Evolutionary conservation across 805 yeast genomes (phyloP).

Genomic region (Nakazawaea anatomiae): DNA sequence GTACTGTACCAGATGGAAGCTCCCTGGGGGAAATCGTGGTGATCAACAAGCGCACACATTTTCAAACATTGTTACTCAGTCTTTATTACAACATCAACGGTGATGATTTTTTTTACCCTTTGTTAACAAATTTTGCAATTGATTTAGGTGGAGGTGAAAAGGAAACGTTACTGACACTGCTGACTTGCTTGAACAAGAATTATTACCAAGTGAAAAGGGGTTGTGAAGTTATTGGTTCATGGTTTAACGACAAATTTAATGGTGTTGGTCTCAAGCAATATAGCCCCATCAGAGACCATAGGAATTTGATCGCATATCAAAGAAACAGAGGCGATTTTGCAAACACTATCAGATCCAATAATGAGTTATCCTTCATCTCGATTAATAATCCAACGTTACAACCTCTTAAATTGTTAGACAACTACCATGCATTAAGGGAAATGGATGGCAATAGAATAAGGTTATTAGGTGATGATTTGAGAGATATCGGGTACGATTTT

Average conservation of each 20-base stretch:
- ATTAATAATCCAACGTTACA: slow-evolving; percentile 43
- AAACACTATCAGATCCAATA: slow-evolving; percentile 1
- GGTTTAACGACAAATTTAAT: slow-evolving; percentile 24
- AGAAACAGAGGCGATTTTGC: slow-evolving; percentile 11
- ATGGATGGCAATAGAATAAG: slow-evolving; percentile 43
- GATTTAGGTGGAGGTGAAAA: slow-evolving; percentile 73
- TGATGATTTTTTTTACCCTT: slow-evolving; percentile 51
- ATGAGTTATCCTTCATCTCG: slow-evolving; percentile 25
- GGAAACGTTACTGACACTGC: slow-evolving; percentile 75
- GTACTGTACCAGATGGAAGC: slow-evolving; percentile 64
- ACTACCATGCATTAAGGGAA: slow-evolving; percentile 25
- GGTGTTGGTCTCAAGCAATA: slow-evolving; percentile 57
- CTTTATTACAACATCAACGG: slow-evolving; percentile 64
- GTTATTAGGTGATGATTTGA: slow-evolving; percentile 52
- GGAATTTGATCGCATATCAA: slow-evolving; percentile 11
- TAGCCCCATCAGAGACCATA: slow-evolving; percentile 40
- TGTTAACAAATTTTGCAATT: slow-evolving; percentile 52
- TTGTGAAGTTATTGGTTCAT: slow-evolving; percentile 31
- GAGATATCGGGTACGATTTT: slow-evolving; percentile 47
- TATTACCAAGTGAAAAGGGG: slow-evolving; percentile 49
- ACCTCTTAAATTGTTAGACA: slow-evolving; percentile 26
- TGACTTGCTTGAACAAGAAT: slow-evolving; percentile 35
- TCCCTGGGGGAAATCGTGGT: slow-evolving; percentile 67
- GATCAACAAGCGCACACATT: slow-evolving; percentile 52
- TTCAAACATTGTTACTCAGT: slow-evolving; percentile 50